phyloP scores from a whole-genome alignment of 352 stramenopile genomes.

The Pythium brassicae region DNA sequence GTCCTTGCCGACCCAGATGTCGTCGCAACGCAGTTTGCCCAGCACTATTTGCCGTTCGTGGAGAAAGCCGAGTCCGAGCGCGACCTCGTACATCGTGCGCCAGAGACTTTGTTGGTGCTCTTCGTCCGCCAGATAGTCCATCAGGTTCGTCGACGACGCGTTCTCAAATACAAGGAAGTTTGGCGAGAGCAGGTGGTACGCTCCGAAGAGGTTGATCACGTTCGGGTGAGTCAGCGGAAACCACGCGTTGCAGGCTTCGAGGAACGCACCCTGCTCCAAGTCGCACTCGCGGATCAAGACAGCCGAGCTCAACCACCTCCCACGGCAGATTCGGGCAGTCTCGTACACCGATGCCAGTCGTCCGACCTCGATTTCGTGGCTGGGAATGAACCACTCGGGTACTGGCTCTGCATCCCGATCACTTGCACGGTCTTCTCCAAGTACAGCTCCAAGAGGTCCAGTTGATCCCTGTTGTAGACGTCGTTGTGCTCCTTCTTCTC shows the following conservation, averaged over 20 bases:
- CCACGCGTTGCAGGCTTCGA: constrained; percentile 78
- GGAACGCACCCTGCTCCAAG: constrained; percentile 12
- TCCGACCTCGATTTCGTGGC: constrained; percentile 4
- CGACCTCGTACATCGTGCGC: constrained; percentile 26
- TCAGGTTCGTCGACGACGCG: constrained; percentile 18
- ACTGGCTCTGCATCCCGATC: neutral
- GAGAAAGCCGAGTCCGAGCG: constrained; percentile 31
- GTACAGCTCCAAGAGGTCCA: constrained; percentile 1
- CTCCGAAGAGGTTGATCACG: constrained; percentile 72
- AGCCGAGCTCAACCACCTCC: constrained; percentile 2
- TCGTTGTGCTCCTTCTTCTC: constrained; percentile 1
- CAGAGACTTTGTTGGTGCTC: constrained; percentile 10
- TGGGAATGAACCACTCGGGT: constrained; percentile 6
- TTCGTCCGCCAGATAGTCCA: constrained; percentile 16
- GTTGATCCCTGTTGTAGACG: neutral
- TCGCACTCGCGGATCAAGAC: neutral
- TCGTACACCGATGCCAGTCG: neutral
- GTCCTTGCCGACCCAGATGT: constrained; percentile 28
- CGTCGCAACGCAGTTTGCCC: constrained; percentile 63
- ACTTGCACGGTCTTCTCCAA: neutral
- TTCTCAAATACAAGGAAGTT: constrained; percentile 27
- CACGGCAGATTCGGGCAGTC: neutral
- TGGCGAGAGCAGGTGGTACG: constrained; percentile 13
- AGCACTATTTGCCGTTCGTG: constrained; percentile 31
- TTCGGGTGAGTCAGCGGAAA: constrained; percentile 83